Conservation (phyloP, 2,329 filamentous ascomycete genomes). For the Colletotrichum tabaci region DNA sequence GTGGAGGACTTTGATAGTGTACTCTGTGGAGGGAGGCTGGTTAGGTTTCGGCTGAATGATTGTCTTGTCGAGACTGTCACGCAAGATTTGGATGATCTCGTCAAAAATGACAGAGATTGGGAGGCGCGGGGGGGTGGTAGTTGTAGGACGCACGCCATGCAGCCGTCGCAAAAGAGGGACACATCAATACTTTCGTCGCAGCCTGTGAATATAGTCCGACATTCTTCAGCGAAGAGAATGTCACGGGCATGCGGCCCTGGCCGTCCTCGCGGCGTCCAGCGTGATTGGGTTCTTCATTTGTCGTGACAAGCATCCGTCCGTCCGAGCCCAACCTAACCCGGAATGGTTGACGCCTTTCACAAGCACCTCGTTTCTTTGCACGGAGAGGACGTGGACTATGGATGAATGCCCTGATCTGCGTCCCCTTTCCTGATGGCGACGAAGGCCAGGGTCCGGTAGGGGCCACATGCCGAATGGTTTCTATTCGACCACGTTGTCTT, state of each 20-base stretch:
- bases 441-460: neutral
- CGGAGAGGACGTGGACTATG: neutral
- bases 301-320: neutral
- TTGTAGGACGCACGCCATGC: neutral
- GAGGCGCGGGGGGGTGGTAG: no score
- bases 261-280: neutral
- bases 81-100: conserved; percentile 20
- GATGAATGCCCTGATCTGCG: neutral
- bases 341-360: neutral
- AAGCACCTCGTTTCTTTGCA: neutral
- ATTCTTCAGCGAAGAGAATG: neutral
- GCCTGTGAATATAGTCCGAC: neutral
- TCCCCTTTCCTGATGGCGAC: neutral
- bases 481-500: conserved; percentile 25
- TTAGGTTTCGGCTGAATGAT: no score
- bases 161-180: neutral
- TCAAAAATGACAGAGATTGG: conserved; percentile 35
- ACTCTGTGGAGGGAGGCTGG: no score
- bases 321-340: neutral
- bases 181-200: neutral
- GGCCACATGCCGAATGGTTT: conserved; percentile 22
- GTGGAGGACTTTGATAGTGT: no score
- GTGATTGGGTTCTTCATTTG: neutral
- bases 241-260: neutral
- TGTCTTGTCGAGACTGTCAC: conserved; percentile 5